A percentile compares a stretch with the other conserved stretches of the same genome.
These are phyloP conservation scores for Cairneyella variabilis DNA, from an alignment of 495 filamentous ascomycete genomes.

Conservation along the genomic window DNA sequence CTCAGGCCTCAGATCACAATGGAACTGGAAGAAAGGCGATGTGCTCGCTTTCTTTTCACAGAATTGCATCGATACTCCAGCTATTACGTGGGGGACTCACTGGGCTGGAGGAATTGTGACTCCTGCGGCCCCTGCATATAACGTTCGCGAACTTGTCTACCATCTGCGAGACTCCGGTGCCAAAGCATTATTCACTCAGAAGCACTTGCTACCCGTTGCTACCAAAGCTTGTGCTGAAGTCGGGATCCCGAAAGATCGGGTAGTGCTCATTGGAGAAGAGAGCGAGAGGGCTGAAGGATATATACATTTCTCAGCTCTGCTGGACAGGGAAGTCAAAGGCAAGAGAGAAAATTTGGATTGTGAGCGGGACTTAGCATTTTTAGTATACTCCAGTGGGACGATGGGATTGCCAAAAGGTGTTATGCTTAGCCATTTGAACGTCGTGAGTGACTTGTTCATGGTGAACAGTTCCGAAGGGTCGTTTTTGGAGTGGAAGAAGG, in stretches of 20 bases:
- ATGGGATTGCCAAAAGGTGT: conserved; percentile 85
- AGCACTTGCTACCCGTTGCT: conserved; percentile 53
- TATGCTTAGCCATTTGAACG: conserved; percentile 43
- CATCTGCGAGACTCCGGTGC: conserved; percentile 71
- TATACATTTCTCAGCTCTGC: conserved; percentile 34
- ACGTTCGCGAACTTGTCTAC: conserved; percentile 65
- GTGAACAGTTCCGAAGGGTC: conserved; percentile 37
- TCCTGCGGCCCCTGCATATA: conserved; percentile 87
- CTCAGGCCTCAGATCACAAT: conserved; percentile 62
- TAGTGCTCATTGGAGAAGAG: conserved; percentile 47
- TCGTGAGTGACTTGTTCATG: conserved; percentile 63
- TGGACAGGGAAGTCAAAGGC: conserved; percentile 26
- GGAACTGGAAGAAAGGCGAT: conserved; percentile 74
- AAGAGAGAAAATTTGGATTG: conserved; percentile 26
- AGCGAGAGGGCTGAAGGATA: conserved; percentile 22
- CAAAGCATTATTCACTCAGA: conserved; percentile 57
- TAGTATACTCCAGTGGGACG: conserved; percentile 66
- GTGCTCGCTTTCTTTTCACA: conserved; percentile 65
- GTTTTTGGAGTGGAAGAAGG: conserved; percentile 21
- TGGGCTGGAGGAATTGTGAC: conserved; percentile 79
- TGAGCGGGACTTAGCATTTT: conserved; percentile 41
- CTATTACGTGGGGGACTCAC: conserved; percentile 68
- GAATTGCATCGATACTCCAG: conserved; percentile 69
- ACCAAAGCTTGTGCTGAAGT: conserved; percentile 61
- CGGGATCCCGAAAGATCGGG: conserved; percentile 51